Base-by-base conservation (phyloP, 1,139 yeast genomes). In the Taphrina confusa region DNA sequence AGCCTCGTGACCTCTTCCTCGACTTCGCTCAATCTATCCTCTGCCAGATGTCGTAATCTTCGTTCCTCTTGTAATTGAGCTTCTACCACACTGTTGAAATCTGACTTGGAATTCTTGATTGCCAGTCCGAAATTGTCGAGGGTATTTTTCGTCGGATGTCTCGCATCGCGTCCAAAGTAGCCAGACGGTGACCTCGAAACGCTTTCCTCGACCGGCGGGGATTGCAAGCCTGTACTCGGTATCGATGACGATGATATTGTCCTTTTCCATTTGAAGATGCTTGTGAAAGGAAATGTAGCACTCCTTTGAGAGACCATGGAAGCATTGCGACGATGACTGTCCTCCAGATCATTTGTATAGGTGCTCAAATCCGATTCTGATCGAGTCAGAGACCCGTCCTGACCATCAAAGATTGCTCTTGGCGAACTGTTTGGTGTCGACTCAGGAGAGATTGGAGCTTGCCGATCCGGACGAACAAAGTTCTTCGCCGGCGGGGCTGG, bases 1-100 rank as follows among this genome's bases (percentile, higher is more conserved):
- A 54, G 51, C 27, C 58, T 34, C 3, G 51, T 54, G 14, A 54
- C 44, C 25, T 54, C 58, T 20, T 44, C 58, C 33, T 54, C 58
- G 20, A 54, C 51, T 20, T 34, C 58, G 0, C 44, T 46, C 18
- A 54, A 36, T 23, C 58, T 22, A 23, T 54, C 58, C 20, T 54
- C 58, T 4, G 58, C 58, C 12, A 42, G 51, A 27, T 54, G 58
- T 33, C 58, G 25, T 9, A 45, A 34, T 11, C 51, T 42, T 16
- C 58, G 31, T 25, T 54, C 58, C 36, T 54, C 58, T 27, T 54
- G 58, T 11, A 54, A n/a, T 14, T 42, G 44, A 11, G 49, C 42
- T 18, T 39, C 57, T 12, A 45, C 25, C 2, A 22, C 25, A n/a
- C 37, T 20, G 20, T 47, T 31, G 30, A 33, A 47, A n/a, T 31